Evolutionary conservation across 139 green algal species (phyloP).

Genomic region (Zygnema cylindricum): DNA sequence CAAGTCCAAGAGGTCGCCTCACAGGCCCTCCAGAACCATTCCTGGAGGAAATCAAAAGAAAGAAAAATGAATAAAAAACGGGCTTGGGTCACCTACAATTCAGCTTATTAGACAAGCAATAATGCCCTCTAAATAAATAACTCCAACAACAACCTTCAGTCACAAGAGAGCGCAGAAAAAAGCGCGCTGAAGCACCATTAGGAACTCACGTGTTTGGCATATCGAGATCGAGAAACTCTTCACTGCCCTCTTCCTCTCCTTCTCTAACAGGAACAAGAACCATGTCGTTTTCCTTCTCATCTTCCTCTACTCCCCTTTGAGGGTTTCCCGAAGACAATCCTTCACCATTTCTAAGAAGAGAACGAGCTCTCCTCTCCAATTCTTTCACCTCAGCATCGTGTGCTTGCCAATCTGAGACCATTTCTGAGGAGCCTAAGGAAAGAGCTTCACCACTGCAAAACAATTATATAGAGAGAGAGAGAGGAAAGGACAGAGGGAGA

Average conservation of each 20-base stretch:
- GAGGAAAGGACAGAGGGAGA: no score
- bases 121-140: no score
- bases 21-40: neutral
- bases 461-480: no score
- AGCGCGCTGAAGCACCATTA: no score
- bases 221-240: neutral
- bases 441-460: no score
- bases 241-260: neutral
- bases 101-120: no score
- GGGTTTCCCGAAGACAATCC: neutral
- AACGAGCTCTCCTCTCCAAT: neutral
- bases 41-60: no score
- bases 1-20: neutral
- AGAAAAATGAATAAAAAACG: no score
- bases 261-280: neutral
- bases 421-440: neutral
- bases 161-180: no score
- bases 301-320: neutral
- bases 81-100: no score
- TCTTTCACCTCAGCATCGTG: neutral
- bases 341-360: neutral
- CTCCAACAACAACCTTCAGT: no score
- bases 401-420: neutral
- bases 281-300: neutral
- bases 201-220: neutral